Evolutionary conservation across 1,284 basidiomycete species (phyloP), one percentile per base, ranked within the genome.

Genomic region (Ustilago nuda): DNA sequence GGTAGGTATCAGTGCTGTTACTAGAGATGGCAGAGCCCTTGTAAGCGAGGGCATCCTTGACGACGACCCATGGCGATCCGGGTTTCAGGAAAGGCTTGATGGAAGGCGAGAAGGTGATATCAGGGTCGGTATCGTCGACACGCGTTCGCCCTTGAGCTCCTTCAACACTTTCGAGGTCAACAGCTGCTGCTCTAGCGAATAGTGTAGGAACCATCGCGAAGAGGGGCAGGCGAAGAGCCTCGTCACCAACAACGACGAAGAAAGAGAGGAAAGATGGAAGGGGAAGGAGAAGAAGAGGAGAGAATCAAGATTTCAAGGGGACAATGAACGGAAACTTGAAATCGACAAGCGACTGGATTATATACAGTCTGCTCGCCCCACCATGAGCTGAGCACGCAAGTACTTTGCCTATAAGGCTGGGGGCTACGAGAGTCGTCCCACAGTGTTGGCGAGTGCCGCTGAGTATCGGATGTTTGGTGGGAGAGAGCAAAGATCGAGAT

Each of bases 101-200:
- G 12, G 56, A 56, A 19, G 64, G 69, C 2, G 55, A n/a, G 41
- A 66, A 66, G 37, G 46, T 13, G 56, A 72, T 62, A 27, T 39
- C 27, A 2, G 63, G 63, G 30, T 66, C 60, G 5, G 55, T 62
- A 39, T 66, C 69, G 39, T 72, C 69, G 69, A 72, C 37, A 62
- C 69, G 69, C 37, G 60, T 66, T 9, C 63, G 35, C 15, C 50
- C 45, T 5, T 43, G 4, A 27, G 50, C 35, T 1, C 45, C 36
- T 39, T 66, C 63, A 33, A 41, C 56, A 8, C 2, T 59, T 11
- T 55, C 51, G 8, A 30, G 36, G 15, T 48, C 54, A n/a, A 8
- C 51, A 17, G 33, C 36, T 7, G 19, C 19, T 17, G 33, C 55
- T 41, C 68, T 53, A 8, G 37, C 43, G n/a, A 33, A 12, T n/a